phyloP scores from a whole-genome alignment of 805 yeast species.

The Saturnispora gosingensis region DNA sequence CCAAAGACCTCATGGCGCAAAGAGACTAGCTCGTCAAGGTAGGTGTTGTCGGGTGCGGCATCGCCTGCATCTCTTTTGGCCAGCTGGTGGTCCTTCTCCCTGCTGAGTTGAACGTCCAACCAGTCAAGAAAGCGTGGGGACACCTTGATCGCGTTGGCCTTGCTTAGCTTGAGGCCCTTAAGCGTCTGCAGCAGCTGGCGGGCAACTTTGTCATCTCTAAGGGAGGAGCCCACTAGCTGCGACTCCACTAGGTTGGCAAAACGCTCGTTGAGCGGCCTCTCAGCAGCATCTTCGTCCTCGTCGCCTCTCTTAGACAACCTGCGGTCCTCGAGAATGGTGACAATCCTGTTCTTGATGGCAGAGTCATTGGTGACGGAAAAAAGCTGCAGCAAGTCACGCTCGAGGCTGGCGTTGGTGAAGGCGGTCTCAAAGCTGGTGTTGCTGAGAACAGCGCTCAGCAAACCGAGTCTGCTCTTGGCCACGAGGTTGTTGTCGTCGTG shows the following conservation, averaged over 20 bases:
- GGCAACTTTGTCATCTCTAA: conserved; percentile 31
- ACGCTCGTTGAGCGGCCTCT: conserved; percentile 18
- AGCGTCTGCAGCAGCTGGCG: conserved; percentile 33
- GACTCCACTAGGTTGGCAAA: conserved; percentile 32
- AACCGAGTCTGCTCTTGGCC: conserved; percentile 38
- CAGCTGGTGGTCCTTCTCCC: conserved; percentile 18
- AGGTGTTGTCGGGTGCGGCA: neutral
- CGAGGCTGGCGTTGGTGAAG: conserved; percentile 17
- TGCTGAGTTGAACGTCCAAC: conserved; percentile 32
- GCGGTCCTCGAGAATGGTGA: conserved; percentile 42
- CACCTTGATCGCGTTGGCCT: conserved; percentile 27
- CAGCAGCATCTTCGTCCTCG: conserved; percentile 6
- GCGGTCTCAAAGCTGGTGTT: conserved; percentile 26
- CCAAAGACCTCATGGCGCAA: conserved; percentile 66
- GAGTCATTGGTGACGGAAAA: conserved; percentile 16
- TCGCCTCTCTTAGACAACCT: conserved; percentile 9
- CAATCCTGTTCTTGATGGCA: conserved; percentile 30
- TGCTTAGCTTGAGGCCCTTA: conserved; percentile 25
- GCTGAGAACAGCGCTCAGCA: conserved; percentile 38
- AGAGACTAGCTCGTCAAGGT: conserved; percentile 23
- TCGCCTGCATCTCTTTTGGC: conserved; percentile 11
- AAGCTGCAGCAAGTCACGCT: conserved; percentile 17
- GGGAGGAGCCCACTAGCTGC: conserved; percentile 22
- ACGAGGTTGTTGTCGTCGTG: conserved; percentile 9
- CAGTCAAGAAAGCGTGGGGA: conserved; percentile 47